These are phyloP conservation scores for Spatholobus suberectus DNA, from an alignment of 306 rosid genomes.

Conservation along the genomic window DNA sequence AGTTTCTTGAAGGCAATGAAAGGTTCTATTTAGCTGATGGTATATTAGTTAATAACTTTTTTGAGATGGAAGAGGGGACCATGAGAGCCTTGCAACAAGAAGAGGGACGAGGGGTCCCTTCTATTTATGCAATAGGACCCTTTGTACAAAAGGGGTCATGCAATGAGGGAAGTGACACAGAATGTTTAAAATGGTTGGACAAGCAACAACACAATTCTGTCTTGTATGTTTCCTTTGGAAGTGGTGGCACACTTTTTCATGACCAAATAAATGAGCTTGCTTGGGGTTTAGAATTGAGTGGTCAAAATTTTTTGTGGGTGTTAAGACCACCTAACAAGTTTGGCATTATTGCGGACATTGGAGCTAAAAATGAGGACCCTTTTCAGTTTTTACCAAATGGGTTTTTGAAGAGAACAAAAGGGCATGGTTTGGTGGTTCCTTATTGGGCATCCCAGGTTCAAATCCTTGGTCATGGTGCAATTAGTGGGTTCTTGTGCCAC, in stretches of 20 bases:
- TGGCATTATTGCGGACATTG: constrained; percentile 19
- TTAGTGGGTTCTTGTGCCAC: constrained; percentile 40
- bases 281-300: constrained; percentile 47
- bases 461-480: constrained; percentile 40
- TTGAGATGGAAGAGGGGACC: constrained; percentile 37
- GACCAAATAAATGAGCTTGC: constrained; percentile 48
- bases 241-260: constrained; percentile 39
- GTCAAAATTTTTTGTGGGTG: constrained; percentile 41
- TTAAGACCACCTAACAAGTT: constrained; percentile 40
- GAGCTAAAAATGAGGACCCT: constrained; percentile 24
- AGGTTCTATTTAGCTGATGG: constrained; percentile 42
- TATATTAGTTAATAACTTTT: constrained; percentile 43
- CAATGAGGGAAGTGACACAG: background rate
- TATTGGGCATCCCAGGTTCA: constrained; percentile 47
- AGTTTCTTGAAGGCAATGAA: constrained; percentile 34
- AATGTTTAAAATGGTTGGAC: constrained; percentile 43
- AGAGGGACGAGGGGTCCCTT: background rate
- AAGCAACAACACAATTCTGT: constrained; percentile 32
- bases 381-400: constrained; percentile 42
- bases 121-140: constrained; percentile 54
- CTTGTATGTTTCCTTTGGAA: constrained; percentile 46
- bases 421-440: constrained; percentile 44
- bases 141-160: constrained; percentile 34
- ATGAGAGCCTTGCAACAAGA: constrained; percentile 35
- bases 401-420: constrained; percentile 39